These are phyloP conservation scores for Colletotrichum neosansevieriae DNA, from an alignment of 2,329 filamentous ascomycete species.

Conservation along the genomic window DNA sequence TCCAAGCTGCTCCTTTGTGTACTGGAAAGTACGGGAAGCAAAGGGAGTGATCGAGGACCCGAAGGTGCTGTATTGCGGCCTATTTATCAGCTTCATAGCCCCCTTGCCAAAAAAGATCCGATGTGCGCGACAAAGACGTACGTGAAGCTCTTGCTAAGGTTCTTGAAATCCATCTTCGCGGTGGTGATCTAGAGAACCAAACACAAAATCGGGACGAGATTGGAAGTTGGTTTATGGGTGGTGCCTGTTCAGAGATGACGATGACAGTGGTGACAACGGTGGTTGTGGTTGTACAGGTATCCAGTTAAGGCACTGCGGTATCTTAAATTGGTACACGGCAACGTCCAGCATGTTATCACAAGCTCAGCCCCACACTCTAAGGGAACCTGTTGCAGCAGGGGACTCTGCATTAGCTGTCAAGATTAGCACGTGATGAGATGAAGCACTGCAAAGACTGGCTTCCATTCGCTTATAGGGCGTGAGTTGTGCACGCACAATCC, in stretches of 20 bases:
- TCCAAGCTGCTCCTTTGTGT: slow-evolving; percentile 97
- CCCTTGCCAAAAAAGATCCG: slow-evolving; percentile 19
- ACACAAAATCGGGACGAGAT: neutral
- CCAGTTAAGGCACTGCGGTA: no score
- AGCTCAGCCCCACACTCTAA: slow-evolving; percentile 11
- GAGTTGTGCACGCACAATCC: neutral
- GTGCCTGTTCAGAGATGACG: slow-evolving; percentile 7
- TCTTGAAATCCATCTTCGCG: slow-evolving; percentile 69
- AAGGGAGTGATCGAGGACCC: slow-evolving; percentile 92
- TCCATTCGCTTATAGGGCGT: no score
- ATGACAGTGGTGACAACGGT: neutral
- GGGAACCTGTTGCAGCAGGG: no score
- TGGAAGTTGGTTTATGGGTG: neutral
- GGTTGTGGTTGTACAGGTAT: slow-evolving; percentile 31
- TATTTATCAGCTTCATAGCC: slow-evolving; percentile 33
- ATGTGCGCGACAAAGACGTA: slow-evolving; percentile 51
- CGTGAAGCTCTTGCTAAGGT: slow-evolving; percentile 68
- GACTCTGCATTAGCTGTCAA: no score
- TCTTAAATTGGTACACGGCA: slow-evolving; percentile 35
- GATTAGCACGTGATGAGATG: no score
- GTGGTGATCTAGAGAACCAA: neutral
- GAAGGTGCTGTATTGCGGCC: slow-evolving; percentile 60
- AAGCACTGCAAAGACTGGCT: no score
- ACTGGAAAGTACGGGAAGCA: slow-evolving; percentile 93
- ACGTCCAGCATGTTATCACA: slow-evolving; percentile 32